A percentile compares a stretch with the other conserved stretches of the same genome.
Conservation (phyloP, 805 yeast genomes). For the Pichia paraexigua region DNA sequence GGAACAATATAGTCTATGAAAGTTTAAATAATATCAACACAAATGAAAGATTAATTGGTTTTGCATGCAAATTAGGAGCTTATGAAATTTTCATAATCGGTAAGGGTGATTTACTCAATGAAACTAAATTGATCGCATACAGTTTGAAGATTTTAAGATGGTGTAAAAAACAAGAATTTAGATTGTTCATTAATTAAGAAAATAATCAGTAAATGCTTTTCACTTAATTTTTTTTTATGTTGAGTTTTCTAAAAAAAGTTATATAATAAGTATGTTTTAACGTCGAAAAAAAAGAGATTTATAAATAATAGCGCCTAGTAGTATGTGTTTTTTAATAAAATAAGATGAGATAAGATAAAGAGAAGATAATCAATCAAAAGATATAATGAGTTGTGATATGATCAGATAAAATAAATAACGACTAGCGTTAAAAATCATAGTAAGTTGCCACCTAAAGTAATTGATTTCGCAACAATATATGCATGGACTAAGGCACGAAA, state of each 20-base stretch:
- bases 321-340: not conserved
- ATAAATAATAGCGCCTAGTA: not conserved
- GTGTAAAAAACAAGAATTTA: constrained; percentile 64
- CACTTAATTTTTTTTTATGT: not conserved
- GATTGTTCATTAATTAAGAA: constrained; percentile 56
- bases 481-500: constrained; percentile 53
- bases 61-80: constrained; percentile 23
- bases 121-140: constrained; percentile 50
- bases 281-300: not conserved
- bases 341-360: not conserved
- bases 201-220: too few relatives aligned
- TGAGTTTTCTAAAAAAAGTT: not conserved
- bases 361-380: too few relatives aligned
- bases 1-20: constrained; percentile 4
- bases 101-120: constrained; percentile 41
- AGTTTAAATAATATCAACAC: not conserved
- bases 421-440: not conserved
- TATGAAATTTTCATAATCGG: constrained; percentile 59
- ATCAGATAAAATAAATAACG: not conserved
- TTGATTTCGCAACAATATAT: constrained; percentile 40
- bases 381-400: not conserved
- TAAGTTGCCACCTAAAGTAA: constrained; percentile 6
- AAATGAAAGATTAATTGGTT: constrained; percentile 19
- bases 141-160: constrained; percentile 62
- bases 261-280: not conserved